phyloP scores from a whole-genome alignment of 2,329 filamentous ascomycete species.

The Pseudogymnoascus destructans region DNA sequence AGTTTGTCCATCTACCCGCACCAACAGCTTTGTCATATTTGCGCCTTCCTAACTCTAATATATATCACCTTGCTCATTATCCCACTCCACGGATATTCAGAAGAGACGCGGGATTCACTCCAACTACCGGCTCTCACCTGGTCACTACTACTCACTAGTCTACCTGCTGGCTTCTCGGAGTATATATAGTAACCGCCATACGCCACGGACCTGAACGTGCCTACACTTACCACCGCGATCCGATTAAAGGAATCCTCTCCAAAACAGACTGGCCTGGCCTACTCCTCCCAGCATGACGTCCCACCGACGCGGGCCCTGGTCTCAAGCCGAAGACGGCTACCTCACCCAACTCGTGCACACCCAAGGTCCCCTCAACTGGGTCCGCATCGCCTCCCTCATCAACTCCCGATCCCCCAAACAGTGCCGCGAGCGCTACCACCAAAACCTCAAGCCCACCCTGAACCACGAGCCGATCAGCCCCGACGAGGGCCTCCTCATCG shows the following conservation, averaged over 20 bases:
- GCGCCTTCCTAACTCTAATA: background rate
- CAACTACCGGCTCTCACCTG: background rate
- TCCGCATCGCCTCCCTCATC: constrained; percentile 66
- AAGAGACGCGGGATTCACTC: background rate
- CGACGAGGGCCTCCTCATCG: constrained; percentile 60
- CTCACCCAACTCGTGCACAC: constrained; percentile 57
- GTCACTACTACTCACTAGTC: background rate
- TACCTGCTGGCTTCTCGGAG: background rate
- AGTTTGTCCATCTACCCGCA: background rate
- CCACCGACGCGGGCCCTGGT: constrained; percentile 72
- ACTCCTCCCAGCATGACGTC: constrained; percentile 19
- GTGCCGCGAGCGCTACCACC: constrained; percentile 86
- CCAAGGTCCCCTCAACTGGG: constrained; percentile 78
- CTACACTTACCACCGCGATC: background rate
- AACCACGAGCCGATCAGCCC: constrained; percentile 61
- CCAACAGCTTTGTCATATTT: background rate
- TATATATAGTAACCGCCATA: background rate
- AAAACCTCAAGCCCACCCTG: constrained; percentile 70
- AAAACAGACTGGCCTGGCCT: background rate
- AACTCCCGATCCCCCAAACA: constrained; percentile 78
- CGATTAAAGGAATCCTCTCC: background rate
- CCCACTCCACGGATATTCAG: background rate
- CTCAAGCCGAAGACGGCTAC: constrained; percentile 58
- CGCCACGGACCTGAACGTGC: background rate
- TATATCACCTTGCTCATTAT: background rate